Evolutionary conservation across 1,284 basidiomycete genomes (phyloP).

Genomic region (Cutaneotrichosporon sp.): DNA sequence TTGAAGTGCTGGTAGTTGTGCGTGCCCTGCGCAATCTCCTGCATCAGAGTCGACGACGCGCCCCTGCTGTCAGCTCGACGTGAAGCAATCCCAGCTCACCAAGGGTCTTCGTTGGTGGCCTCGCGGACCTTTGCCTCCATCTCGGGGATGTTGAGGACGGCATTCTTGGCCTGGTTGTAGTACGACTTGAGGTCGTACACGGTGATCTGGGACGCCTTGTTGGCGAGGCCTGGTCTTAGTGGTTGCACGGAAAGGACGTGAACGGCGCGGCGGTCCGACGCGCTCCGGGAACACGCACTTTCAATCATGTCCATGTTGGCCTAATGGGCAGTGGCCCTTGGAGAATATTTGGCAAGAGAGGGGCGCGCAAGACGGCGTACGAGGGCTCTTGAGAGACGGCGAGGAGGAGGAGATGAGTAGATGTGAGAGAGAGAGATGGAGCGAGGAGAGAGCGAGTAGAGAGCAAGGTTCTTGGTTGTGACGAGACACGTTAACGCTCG

Average conservation of each 20-base stretch:
- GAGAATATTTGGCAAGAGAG: neutral
- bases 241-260: neutral
- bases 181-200: constrained; percentile 91
- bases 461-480: neutral
- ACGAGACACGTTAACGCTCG: neutral
- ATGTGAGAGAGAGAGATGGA: neutral
- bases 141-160: constrained; percentile 79
- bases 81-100: constrained; percentile 60
- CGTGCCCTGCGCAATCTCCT: constrained; percentile 75
- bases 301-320: constrained; percentile 24
- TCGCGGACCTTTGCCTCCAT: constrained; percentile 97
- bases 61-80: constrained; percentile 65
- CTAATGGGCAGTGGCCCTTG: constrained; percentile 6
- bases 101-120: constrained; percentile 97
- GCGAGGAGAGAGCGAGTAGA: too few relatives aligned
- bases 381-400: neutral
- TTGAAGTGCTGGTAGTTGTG: constrained; percentile 82
- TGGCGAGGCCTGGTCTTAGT: constrained; percentile 44
- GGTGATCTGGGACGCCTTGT: constrained; percentile 53
- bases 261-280: neutral
- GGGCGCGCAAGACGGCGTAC: neutral
- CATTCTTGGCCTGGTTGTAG: constrained; percentile 76
- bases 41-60: constrained; percentile 96
- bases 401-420: neutral
- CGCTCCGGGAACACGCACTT: neutral